phyloP scores from a whole-genome alignment of 306 rosid genomes.

The Clitoria ternatea region DNA sequence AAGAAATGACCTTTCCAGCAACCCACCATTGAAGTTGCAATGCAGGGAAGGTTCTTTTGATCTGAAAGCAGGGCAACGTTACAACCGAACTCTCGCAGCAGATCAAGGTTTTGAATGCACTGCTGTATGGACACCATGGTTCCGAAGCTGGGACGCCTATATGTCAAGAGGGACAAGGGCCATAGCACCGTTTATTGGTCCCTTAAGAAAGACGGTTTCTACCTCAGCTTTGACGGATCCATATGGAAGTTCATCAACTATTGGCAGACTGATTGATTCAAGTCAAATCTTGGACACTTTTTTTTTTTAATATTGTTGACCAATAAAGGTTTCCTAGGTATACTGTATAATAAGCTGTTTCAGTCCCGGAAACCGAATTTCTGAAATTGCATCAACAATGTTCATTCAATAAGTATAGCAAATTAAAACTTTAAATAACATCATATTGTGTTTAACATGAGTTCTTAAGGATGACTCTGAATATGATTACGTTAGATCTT shows the following conservation, averaged over 20 bases:
- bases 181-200: slow-evolving; percentile 10
- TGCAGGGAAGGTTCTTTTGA: neutral
- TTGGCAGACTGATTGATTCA: slow-evolving; percentile 12
- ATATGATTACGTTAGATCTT: too few species aligned
- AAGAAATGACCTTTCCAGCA: neutral
- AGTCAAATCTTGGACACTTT: neutral
- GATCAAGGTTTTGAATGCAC: neutral
- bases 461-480: too few species aligned
- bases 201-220: slow-evolving; percentile 5
- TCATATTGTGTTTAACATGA: too few species aligned
- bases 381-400: too few species aligned
- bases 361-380: too few species aligned
- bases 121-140: neutral
- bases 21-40: neutral
- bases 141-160: neutral
- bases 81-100: neutral
- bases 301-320: neutral
- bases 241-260: neutral
- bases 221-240: neutral
- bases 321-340: neutral
- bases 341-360: too few species aligned
- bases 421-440: too few species aligned
- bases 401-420: too few species aligned
- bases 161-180: neutral
- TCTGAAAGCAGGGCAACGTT: neutral